A percentile compares a stretch with the other conserved stretches of the same genome.
These are phyloP conservation scores for Fraxinus baroniana DNA, from an alignment of 305 asterid species.

Conservation along the genomic window DNA sequence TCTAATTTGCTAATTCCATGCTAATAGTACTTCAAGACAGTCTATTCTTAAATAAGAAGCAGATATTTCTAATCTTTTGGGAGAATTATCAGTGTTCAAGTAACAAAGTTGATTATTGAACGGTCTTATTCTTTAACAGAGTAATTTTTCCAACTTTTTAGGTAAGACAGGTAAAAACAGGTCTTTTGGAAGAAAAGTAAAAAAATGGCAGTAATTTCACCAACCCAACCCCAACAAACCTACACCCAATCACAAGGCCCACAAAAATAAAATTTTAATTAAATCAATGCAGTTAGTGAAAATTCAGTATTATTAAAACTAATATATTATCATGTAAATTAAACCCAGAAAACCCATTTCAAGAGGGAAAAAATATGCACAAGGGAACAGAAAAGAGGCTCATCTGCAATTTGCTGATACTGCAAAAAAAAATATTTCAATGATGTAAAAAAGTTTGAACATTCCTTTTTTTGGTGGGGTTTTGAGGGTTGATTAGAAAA, in stretches of 20 bases:
- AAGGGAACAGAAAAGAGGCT: neutral
- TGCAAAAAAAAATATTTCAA: neutral
- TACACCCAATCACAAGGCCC: neutral
- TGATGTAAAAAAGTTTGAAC: neutral
- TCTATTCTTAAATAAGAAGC: neutral
- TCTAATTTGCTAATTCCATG: neutral
- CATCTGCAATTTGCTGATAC: neutral
- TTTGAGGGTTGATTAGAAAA: neutral
- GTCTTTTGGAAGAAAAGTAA: neutral
- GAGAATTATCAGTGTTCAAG: neutral
- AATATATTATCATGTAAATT: neutral
- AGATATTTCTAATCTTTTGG: neutral
- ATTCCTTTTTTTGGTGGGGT: neutral
- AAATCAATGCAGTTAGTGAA: neutral
- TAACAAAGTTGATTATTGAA: neutral
- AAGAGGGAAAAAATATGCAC: neutral
- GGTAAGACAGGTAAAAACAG: neutral
- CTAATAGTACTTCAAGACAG: neutral
- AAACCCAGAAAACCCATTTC: slow-evolving; percentile 1
- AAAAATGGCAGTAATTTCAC: neutral
- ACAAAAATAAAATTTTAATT: neutral
- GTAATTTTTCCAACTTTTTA: neutral
- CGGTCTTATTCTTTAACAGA: neutral
- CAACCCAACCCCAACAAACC: neutral
- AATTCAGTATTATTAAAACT: neutral